These are phyloP conservation scores for Flueggea neowawraea DNA, from an alignment of 441 rosid genomes.

Conservation along the genomic window DNA sequence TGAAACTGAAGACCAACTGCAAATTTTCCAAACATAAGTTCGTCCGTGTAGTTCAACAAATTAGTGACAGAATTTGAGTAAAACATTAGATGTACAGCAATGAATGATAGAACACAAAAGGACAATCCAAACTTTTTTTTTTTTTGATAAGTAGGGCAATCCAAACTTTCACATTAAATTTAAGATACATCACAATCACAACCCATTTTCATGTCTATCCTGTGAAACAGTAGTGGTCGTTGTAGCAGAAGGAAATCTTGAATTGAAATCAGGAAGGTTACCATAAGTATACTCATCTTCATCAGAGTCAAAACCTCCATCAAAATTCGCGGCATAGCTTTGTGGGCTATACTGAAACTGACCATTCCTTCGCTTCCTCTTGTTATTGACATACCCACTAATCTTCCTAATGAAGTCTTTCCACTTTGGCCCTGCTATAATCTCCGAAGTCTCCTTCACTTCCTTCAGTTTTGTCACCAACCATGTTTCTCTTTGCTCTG, in stretches of 20 bases:
- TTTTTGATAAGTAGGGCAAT: no score
- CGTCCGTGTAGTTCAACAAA: no score
- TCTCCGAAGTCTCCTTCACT: conserved; percentile 40
- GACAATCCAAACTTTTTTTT: no score
- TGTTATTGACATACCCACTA: conserved; percentile 23
- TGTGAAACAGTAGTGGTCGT: no score
- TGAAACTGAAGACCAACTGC: no score
- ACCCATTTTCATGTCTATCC: no score
- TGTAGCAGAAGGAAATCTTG: conserved; percentile 26
- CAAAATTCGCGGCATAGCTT: conserved; percentile 62
- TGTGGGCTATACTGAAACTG: conserved; percentile 42
- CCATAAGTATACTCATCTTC: conserved; percentile 26
- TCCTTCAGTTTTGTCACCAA: conserved; percentile 30
- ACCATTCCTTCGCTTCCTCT: conserved; percentile 17
- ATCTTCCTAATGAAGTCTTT: conserved; percentile 45
- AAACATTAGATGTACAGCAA: no score
- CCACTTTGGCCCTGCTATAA: conserved; percentile 60
- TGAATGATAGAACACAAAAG: no score
- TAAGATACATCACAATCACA: no score
- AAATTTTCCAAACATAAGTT: no score
- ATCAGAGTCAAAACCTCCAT: conserved; percentile 17
- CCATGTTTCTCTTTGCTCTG: conserved; percentile 29
- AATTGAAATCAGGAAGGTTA: conserved; percentile 18
- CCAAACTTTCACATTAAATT: no score
- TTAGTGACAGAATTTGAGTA: no score